Base-by-base conservation (phyloP, 495 filamentous ascomycete species). In the Penicillium verhagenii region DNA sequence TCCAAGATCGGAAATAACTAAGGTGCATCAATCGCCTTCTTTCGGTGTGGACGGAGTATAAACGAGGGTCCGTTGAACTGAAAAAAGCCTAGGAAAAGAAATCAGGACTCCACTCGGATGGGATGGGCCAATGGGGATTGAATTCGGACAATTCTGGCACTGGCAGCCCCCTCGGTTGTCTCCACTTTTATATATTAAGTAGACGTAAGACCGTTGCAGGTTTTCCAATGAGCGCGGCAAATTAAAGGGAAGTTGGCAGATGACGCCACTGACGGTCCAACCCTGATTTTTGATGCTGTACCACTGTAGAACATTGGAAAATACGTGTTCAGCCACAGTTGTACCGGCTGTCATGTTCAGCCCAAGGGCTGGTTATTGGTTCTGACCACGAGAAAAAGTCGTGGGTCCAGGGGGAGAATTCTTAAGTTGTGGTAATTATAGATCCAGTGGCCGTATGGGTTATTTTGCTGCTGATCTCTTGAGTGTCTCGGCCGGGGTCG, bases 121-220 rank as follows among this genome's bases (percentile, higher is more conserved):
- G 31, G 6, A 35, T 26, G 23, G 3, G 20, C 62, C 59, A 65
- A 65, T 65, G 50, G 59, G 14, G 26, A 1, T n/a, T 35, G 24
- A 16, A 16, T 14, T 10, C 45, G 48, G 52, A 47, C 25, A 52
- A 58, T 40, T 59, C 53, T 52, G 47, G 47, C 59, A 50, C 40
- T 35, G 56, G 48, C 29, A 50, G 18, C 47, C 47, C n/a, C 47
- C 47, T 37, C 33, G 9, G 6, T n/a, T 52, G 24, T 21, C 2
- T 47, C 57, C 60, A 58, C 60, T 55, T 50, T 61, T 57, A 63
- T 66, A 66, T 29, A 61, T 64, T 64, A 61, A 60, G 29, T 55
- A 48, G 60, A 63, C 60, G 63, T 63, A 58, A 59, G 49, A 52
- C 54, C 39, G 52, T 54, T 57, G 50, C 47, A 24, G 18, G 18